Evolutionary conservation across 1,284 basidiomycete genomes (phyloP).

Genomic region (Marasmius sp.): DNA sequence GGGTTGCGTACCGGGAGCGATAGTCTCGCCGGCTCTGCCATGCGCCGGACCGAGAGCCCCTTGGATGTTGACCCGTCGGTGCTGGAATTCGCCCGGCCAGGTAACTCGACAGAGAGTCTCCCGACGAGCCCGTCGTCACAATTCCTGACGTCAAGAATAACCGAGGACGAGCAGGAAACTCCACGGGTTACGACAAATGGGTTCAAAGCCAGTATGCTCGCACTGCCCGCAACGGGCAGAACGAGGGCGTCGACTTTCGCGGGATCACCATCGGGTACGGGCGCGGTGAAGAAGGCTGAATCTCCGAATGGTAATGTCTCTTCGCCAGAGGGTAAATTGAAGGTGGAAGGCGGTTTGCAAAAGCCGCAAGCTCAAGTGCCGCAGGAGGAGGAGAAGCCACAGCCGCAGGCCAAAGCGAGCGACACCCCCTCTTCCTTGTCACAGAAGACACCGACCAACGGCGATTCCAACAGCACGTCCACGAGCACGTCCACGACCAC

Average conservation of each 20-base stretch:
- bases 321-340: background rate
- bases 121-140: slow-evolving; percentile 28
- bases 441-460: background rate
- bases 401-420: too few species aligned
- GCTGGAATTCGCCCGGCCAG: slow-evolving; percentile 67
- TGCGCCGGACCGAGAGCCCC: slow-evolving; percentile 29
- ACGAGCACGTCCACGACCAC: too few species aligned
- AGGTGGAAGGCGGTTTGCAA: background rate
- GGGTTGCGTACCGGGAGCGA: background rate
- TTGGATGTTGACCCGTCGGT: slow-evolving; percentile 63
- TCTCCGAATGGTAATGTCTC: background rate
- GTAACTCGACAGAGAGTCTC: slow-evolving; percentile 66
- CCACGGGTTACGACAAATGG: slow-evolving; percentile 7
- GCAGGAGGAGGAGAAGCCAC: background rate
- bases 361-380: too few species aligned
- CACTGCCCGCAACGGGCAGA: background rate
- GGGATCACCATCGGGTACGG: background rate
- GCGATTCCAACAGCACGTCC: background rate
- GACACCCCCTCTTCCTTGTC: background rate
- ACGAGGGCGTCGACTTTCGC: slow-evolving; percentile 6
- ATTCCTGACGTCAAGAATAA: background rate
- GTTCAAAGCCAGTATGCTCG: background rate
- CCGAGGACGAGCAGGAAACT: slow-evolving; percentile 10
- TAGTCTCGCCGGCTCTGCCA: background rate
- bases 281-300: background rate